Evolutionary conservation across 139 green algal genomes (phyloP).

Genomic region (Asterochloris sp.): DNA sequence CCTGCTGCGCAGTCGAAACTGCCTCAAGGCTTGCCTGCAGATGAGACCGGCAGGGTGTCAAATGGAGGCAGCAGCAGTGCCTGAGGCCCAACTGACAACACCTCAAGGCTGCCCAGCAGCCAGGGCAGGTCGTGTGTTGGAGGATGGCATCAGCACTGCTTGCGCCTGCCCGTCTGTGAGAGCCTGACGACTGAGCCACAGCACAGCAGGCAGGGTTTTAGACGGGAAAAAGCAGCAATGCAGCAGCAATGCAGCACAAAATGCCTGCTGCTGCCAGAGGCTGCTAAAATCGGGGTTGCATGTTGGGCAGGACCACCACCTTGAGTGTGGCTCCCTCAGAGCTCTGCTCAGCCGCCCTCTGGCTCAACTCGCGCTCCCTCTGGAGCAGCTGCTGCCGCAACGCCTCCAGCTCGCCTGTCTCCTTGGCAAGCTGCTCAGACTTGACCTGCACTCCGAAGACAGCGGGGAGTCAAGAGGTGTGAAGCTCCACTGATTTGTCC

Average conservation of each 20-base stretch:
- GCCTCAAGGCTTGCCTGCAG: too few species aligned
- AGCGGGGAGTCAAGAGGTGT: not conserved
- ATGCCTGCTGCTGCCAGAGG: not conserved
- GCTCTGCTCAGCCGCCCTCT: constrained; percentile 13
- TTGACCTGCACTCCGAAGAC: not conserved
- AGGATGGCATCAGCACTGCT: too few species aligned
- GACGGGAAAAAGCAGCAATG: not conserved
- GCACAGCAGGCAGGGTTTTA: too few species aligned
- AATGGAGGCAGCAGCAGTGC: too few species aligned
- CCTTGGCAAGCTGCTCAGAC: constrained; percentile 22
- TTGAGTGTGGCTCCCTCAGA: constrained; percentile 2
- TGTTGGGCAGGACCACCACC: not conserved
- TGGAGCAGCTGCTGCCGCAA: constrained; percentile 17
- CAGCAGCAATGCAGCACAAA: not conserved
- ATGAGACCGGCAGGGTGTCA: too few species aligned
- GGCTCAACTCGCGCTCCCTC: constrained; percentile 13
- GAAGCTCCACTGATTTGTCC: too few species aligned
- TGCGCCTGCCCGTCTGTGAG: too few species aligned
- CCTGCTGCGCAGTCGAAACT: too few species aligned
- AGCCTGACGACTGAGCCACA: too few species aligned
- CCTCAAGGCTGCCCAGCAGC: too few species aligned
- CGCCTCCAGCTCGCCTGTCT: constrained; percentile 5
- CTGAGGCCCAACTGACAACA: too few species aligned
- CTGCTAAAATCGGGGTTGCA: not conserved
- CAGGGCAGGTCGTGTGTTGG: too few species aligned